Evolutionary conservation across 2,329 filamentous ascomycete genomes (phyloP).

Genomic region (Ascochyta lentis): DNA sequence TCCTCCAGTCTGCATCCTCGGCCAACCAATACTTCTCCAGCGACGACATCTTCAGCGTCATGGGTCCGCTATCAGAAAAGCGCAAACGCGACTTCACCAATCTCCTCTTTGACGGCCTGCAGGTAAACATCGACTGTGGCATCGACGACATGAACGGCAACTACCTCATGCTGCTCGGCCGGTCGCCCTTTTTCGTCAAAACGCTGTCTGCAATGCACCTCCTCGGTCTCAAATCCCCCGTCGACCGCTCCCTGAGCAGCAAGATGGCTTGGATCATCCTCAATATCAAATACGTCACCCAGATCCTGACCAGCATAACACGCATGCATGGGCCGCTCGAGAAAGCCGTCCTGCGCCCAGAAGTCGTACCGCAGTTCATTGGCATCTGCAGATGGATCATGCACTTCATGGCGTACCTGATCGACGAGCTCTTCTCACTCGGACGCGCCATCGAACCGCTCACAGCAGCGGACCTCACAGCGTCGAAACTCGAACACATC

Average conservation of each 20-base stretch:
- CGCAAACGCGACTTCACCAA: slow-evolving; percentile 62
- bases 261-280: slow-evolving; percentile 78
- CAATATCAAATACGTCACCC: slow-evolving; percentile 73
- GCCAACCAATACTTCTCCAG: slow-evolving; percentile 55
- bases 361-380: slow-evolving; percentile 52
- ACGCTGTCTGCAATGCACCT: slow-evolving; percentile 81
- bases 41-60: slow-evolving; percentile 58
- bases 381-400: slow-evolving; percentile 81
- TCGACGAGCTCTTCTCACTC: slow-evolving; percentile 57
- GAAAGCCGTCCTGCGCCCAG: slow-evolving; percentile 44
- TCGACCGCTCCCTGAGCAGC: slow-evolving; percentile 66
- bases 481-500: slow-evolving; percentile 33
- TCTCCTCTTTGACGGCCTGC: slow-evolving; percentile 62
- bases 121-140: slow-evolving; percentile 76
- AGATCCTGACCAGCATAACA: slow-evolving; percentile 65
- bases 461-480: slow-evolving; percentile 47
- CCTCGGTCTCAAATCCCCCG: slow-evolving; percentile 62
- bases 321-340: slow-evolving; percentile 58
- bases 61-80: slow-evolving; percentile 35
- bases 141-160: slow-evolving; percentile 69
- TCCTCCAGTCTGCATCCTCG: slow-evolving; percentile 52
- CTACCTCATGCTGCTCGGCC: slow-evolving; percentile 46
- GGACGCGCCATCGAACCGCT: slow-evolving; percentile 30
- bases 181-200: slow-evolving; percentile 74
- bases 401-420: slow-evolving; percentile 65